These are phyloP conservation scores for Acmispon strigosus DNA, from an alignment of 306 rosid genomes.

Conservation along the genomic window DNA sequence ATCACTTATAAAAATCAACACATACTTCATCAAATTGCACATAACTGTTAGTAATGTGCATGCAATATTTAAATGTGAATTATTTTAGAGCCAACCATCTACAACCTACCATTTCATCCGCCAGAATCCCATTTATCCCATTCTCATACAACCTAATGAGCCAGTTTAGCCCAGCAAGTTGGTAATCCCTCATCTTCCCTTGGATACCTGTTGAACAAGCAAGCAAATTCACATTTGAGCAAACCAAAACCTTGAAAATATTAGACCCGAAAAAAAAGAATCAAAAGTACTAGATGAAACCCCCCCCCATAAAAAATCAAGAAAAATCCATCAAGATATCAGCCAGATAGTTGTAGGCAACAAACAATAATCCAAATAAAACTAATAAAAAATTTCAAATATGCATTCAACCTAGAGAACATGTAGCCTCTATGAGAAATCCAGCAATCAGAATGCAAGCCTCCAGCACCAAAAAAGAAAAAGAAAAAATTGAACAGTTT, in stretches of 20 bases:
- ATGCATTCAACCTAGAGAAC: neutral
- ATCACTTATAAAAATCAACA: neutral
- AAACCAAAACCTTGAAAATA: neutral
- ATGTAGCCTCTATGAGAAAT: neutral
- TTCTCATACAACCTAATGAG: slow-evolving; percentile 89
- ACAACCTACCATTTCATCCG: slow-evolving; percentile 90
- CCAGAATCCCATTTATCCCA: slow-evolving; percentile 97
- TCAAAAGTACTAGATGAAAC: too few species aligned
- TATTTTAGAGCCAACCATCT: neutral
- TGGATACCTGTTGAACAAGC: slow-evolving; percentile 61
- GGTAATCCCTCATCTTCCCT: slow-evolving; percentile 98
- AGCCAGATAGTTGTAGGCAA: neutral
- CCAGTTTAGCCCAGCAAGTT: slow-evolving; percentile 97
- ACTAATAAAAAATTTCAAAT: too few species aligned
- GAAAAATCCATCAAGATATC: neutral
- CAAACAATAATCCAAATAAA: neutral
- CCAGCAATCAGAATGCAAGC: too few species aligned
- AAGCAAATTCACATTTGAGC: slow-evolving; percentile 1
- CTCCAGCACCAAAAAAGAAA: too few species aligned
- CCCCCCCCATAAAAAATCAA: neutral
- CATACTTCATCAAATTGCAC: neutral
- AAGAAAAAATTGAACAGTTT: neutral
- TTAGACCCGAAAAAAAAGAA: neutral
- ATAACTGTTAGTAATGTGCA: too few species aligned
- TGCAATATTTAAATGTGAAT: too few species aligned